Evolutionary conservation across 2,329 filamentous ascomycete species (phyloP), one percentile per base, ranked within the genome.

Genomic region (Talaromyces sp.): DNA sequence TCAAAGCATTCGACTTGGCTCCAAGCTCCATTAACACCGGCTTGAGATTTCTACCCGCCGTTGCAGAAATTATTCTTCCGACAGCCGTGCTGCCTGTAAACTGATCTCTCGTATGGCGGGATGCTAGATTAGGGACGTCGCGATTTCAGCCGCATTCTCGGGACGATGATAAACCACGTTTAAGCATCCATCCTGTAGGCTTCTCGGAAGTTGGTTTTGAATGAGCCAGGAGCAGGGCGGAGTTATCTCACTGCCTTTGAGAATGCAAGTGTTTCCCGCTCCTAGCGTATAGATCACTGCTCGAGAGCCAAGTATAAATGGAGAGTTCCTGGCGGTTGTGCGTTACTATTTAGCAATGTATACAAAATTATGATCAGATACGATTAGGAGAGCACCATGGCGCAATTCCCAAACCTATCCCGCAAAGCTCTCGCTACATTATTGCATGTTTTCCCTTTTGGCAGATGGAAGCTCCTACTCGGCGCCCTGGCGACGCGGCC

Each of bases 151-250:
- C 0, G 75, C 78, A 58, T 75, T 73, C 11, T 56, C 18, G 0
- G 83, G 80, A 14, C 78, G 79, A 56, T 84, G 79, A 40, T 85
- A 82, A 28, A 93, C 77, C 54, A 89, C 77, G 72, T 91, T 93
- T 16, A 93, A 73, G 0, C 84, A 86, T n/a, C 90, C 91, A 1
- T 80, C 77, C 0, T 90, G 90, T 3, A 93, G 80, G 90, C 90
- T 66, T 90, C 84, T 65, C 82, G 82, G 68, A 91, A 81, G 18
- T 86, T 77, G 23, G 35, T 33, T 14, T 28, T 50, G n/a, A 31
- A 61, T 42, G 11, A 31, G 37, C 59, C 59, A 61, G 9, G 44
- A 61, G 28, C 48, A 54, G 21, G 25, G 25, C 5, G 59, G 59
- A 12, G 48, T 44, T 9, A 35, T 9, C 33, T 61, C 59, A 8